phyloP scores from a whole-genome alignment of 257 asterid genomes.

The Nicotiana tomentosiformis region DNA sequence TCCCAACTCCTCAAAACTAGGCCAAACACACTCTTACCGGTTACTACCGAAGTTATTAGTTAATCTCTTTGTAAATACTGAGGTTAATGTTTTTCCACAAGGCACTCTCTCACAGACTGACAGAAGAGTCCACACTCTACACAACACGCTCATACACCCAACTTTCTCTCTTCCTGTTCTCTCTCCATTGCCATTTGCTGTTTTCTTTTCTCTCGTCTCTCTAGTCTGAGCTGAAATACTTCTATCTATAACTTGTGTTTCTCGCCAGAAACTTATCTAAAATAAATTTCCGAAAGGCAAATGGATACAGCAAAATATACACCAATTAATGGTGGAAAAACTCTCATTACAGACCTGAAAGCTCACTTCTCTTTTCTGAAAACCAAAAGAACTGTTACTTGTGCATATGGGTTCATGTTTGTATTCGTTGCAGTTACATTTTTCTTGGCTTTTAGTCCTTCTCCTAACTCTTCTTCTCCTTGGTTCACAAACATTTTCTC shows the following conservation, averaged over 20 bases:
- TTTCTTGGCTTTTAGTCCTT: slow-evolving; percentile 68
- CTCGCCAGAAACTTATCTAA: neutral
- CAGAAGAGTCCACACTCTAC: too few relatives aligned
- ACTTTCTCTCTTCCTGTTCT: neutral
- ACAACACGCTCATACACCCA: too few relatives aligned
- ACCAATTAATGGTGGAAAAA: slow-evolving; percentile 48
- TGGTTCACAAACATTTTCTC: slow-evolving; percentile 43
- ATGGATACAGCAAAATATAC: slow-evolving; percentile 51
- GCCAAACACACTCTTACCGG: too few relatives aligned
- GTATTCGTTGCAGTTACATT: slow-evolving; percentile 59
- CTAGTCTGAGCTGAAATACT: neutral
- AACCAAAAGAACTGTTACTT: slow-evolving; percentile 39
- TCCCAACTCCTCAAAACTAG: too few relatives aligned
- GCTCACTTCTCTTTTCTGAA: slow-evolving; percentile 41
- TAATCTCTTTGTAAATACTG: too few relatives aligned
- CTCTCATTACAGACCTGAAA: slow-evolving; percentile 47
- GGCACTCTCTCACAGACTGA: too few relatives aligned
- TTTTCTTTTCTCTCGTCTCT: neutral
- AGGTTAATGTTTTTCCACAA: too few relatives aligned
- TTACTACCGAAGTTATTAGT: too few relatives aligned
- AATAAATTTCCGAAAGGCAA: neutral
- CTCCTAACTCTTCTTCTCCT: slow-evolving; percentile 61
- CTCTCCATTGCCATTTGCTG: slow-evolving; percentile 6
- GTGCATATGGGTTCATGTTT: slow-evolving; percentile 52
- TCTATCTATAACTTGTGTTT: neutral